phyloP scores from a whole-genome alignment of 768 basidiomycete genomes.

The Trametes cinnabarina region DNA sequence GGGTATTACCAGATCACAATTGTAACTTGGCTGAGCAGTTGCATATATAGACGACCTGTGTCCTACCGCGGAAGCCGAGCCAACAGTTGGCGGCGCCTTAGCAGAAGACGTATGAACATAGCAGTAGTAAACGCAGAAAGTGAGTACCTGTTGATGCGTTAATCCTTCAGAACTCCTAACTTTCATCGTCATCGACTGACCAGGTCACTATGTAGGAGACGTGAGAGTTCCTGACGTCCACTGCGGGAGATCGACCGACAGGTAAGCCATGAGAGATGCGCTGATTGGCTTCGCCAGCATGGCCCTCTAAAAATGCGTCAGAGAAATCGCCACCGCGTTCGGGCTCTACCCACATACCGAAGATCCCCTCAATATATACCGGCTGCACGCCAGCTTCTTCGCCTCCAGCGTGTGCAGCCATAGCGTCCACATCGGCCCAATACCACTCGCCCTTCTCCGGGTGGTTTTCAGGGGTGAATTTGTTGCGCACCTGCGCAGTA shows the following conservation, averaged over 20 bases:
- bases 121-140: constrained; percentile 79
- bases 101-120: constrained; percentile 73
- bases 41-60: not conserved
- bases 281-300: constrained; percentile 67
- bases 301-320: constrained; percentile 59
- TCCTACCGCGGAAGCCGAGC: constrained; percentile 54
- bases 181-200: constrained; percentile 40
- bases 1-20: no score
- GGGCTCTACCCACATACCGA: constrained; percentile 54
- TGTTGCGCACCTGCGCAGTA: constrained; percentile 67
- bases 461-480: constrained; percentile 87
- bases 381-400: constrained; percentile 73
- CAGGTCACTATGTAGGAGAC: constrained; percentile 94
- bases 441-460: constrained; percentile 84
- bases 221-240: constrained; percentile 92
- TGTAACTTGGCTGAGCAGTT: not conserved
- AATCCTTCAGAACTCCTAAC: not conserved
- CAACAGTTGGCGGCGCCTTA: constrained; percentile 53
- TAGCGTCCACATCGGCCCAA: constrained; percentile 82
- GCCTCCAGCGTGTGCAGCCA: constrained; percentile 78
- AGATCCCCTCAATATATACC: constrained; percentile 88
- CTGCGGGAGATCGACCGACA: constrained; percentile 75
- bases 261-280: constrained; percentile 72
- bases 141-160: constrained; percentile 64
- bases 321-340: not conserved